Percentiles rank a stretch among this genome's conserved stretches.
Conservation (phyloP, 176 grass and related monocot species). For the Oryza australiensis region DNA sequence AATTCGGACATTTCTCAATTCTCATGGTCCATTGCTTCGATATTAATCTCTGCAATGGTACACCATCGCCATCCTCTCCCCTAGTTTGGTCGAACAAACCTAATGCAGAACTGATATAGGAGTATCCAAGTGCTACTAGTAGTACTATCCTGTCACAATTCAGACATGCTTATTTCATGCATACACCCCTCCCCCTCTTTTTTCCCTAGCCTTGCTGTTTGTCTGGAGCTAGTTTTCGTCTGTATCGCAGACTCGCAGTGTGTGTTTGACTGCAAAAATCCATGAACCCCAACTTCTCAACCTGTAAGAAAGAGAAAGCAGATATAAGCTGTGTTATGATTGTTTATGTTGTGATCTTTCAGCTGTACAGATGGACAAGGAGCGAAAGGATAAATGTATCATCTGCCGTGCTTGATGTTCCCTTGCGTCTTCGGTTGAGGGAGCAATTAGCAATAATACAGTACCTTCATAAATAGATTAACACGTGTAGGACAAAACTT, state of each 20-base stretch:
- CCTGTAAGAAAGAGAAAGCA: background rate
- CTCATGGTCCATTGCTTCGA: background rate
- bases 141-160: background rate
- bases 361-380: background rate
- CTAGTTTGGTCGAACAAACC: conserved; percentile 27
- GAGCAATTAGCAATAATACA: background rate
- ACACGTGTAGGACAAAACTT: background rate
- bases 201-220: background rate
- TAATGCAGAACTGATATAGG: background rate
- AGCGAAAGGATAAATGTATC: conserved; percentile 23
- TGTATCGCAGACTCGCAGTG: background rate
- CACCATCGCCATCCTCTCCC: background rate
- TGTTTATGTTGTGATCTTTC: conserved; percentile 19
- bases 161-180: conserved; percentile 13
- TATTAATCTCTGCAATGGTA: background rate
- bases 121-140: background rate
- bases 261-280: background rate
- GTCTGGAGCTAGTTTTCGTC: background rate
- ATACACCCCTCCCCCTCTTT: background rate
- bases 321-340: background rate
- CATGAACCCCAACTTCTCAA: background rate
- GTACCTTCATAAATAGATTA: background rate
- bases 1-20: background rate
- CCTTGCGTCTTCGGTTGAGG: background rate
- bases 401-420: conserved; percentile 11